These are phyloP conservation scores for Microcyclospora pomicola DNA, from an alignment of 2,329 filamentous ascomycete species.

Conservation along the genomic window DNA sequence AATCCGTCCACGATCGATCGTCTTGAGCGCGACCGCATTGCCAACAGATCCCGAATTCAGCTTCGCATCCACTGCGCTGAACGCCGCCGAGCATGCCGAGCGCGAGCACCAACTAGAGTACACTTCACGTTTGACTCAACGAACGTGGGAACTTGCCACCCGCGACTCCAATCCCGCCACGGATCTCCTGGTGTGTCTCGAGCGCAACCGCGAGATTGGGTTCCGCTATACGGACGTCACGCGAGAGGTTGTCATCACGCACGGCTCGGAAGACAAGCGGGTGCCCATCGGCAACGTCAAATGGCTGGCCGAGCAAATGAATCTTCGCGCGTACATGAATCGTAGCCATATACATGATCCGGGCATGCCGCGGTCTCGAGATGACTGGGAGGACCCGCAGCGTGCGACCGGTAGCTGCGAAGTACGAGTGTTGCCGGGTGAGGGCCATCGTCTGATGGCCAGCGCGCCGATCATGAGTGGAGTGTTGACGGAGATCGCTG, in stretches of 20 bases:
- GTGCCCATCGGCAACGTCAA: constrained; percentile 91
- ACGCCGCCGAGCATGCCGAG: constrained; percentile 48
- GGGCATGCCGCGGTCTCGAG: constrained; percentile 5
- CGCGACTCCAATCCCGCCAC: constrained; percentile 86
- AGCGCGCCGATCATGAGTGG: constrained; percentile 84
- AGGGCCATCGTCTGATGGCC: constrained; percentile 93
- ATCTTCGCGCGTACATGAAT: constrained; percentile 10
- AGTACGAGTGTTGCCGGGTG: constrained; percentile 75
- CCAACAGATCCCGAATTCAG: constrained; percentile 31
- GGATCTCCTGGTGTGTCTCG: constrained; percentile 81
- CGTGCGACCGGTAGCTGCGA: constrained; percentile 52
- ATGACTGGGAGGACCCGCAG: constrained; percentile 1
- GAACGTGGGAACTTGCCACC: constrained; percentile 89
- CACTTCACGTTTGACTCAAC: constrained; percentile 73
- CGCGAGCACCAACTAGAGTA: constrained; percentile 63
- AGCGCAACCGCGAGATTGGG: constrained; percentile 79
- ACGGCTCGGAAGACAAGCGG: constrained; percentile 77
- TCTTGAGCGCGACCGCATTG: constrained; percentile 19
- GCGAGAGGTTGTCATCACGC: constrained; percentile 80
- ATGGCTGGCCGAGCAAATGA: constrained; percentile 92
- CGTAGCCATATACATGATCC: background rate
- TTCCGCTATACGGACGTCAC: constrained; percentile 97
- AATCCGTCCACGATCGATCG: constrained; percentile 14
- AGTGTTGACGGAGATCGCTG: constrained; percentile 85
- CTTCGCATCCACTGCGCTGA: constrained; percentile 19